Evolutionary conservation across 345 rosid genomes (phyloP), one percentile per base, ranked within the genome.

Genomic region (rapeseed (Brassica napus)): DNA sequence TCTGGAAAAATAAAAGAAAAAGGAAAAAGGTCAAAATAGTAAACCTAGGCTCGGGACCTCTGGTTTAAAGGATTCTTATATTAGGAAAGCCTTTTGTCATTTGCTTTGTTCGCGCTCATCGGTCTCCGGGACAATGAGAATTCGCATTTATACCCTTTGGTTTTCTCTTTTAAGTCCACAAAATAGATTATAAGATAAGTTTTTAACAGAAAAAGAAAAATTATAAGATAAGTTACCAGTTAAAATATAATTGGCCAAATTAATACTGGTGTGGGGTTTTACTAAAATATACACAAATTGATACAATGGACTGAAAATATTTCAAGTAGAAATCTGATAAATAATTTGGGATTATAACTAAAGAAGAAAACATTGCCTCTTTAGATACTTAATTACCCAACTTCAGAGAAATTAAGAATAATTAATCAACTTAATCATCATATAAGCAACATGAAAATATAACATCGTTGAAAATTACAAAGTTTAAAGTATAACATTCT

Each of bases 51-150:
- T 77, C 35, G 79, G 68, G 60, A 26, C 30, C 30, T 26, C 30
- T 26, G 30, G 30, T 78, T 69, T 65, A 67, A 71, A 77, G 77
- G 72, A 78, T 68, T 77, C 77, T 81, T 83, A 75, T 6, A 34
- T 34, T 26, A 39, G 82, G 76, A 69, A 71, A 66, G 79, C 77
- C 81, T 83, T 82, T 79, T 84, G 85, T 34, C 86, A 69, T 81
- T 73, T 87, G 79, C 44, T n/a, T 75, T 81, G 79, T 86, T 84
- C 42, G 84, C 85, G 83, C 81, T 78, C 76, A 81, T 78, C 67
- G 71, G 72, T 12, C 77, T 73, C 72, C 15, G 73, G 47, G 64
- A 60, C 58, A 4, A 6, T 74, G 0, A 0, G 9, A 23, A 8
- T 68, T 68, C 8, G 26, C 74, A 23, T 44, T 49, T 79, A 23